These are phyloP conservation scores for Chaetomiaceae sp. DNA, from an alignment of 2,329 filamentous ascomycete genomes.

Conservation along the genomic window DNA sequence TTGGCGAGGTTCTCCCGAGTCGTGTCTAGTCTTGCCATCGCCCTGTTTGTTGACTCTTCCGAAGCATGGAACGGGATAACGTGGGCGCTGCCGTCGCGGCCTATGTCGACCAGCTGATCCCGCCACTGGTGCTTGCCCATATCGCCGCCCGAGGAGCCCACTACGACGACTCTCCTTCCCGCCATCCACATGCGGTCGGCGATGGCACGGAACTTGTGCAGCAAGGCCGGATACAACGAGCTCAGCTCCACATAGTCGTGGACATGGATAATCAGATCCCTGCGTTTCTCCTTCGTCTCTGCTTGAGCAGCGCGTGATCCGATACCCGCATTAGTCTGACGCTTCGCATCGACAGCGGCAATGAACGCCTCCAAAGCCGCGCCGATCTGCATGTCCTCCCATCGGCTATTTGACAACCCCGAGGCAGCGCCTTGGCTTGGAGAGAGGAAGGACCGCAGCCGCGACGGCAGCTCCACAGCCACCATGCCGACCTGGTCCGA, in stretches of 20 bases:
- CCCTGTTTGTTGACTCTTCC: conserved; percentile 10
- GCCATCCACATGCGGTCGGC: conserved; percentile 68
- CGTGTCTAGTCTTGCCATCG: conserved; percentile 30
- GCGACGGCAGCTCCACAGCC: conserved; percentile 25
- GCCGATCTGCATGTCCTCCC: conserved; percentile 59
- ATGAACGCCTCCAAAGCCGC: conserved; percentile 55
- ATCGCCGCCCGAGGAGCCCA: conserved; percentile 67
- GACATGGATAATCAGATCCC: conserved; percentile 65
- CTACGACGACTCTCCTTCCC: conserved; percentile 67
- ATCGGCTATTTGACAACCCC: conserved; percentile 43
- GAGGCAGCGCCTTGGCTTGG: conserved; percentile 24
- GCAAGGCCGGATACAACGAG: conserved; percentile 65
- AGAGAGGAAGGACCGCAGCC: conserved; percentile 24
- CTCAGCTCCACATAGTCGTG: conserved; percentile 77
- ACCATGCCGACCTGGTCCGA: conserved; percentile 35
- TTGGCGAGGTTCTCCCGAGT: conserved; percentile 45
- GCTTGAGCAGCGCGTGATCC: conserved; percentile 12
- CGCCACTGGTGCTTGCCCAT: conserved; percentile 38
- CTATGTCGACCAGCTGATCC: conserved; percentile 31
- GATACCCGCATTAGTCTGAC: conserved; percentile 16
- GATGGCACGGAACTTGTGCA: conserved; percentile 64
- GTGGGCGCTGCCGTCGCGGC: conserved; percentile 30
- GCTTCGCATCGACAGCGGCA: conserved; percentile 40
- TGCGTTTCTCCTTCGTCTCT: neutral
- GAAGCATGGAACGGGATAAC: conserved; percentile 29